phyloP scores from a whole-genome alignment of 129 eudicot genomes.

The Rutidosis leptorrhynchoides region DNA sequence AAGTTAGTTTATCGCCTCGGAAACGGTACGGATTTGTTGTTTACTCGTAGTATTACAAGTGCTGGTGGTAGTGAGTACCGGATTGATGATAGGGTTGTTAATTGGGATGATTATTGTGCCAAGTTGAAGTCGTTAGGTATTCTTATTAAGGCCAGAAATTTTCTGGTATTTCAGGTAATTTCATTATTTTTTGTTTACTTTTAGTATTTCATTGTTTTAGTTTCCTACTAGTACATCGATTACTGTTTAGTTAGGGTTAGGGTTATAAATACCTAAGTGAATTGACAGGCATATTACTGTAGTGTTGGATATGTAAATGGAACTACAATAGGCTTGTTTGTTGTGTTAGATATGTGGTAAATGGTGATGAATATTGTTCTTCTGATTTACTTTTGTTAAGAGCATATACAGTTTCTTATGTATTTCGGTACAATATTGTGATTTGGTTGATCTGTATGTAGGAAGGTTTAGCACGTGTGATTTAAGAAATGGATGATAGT shows the following conservation, averaged over 20 bases:
- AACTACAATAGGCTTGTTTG: not conserved
- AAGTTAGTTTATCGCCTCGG: constrained; percentile 67
- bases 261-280: not conserved
- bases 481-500: no score
- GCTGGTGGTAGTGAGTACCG: constrained; percentile 92
- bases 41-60: constrained; percentile 61
- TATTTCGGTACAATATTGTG: no score
- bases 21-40: constrained; percentile 57
- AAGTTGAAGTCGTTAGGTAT: constrained; percentile 75
- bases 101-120: constrained; percentile 72
- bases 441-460: no score
- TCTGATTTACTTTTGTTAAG: no score
- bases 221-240: not conserved
- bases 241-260: not conserved
- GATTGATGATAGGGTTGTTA: constrained; percentile 64
- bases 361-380: no score
- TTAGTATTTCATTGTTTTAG: not conserved
- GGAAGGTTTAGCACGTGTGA: no score
- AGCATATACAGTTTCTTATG: no score
- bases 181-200: not conserved
- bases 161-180: constrained; percentile 89
- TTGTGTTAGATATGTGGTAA: not conserved
- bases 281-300: not conserved
- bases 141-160: constrained; percentile 90
- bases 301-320: not conserved